Evolutionary conservation across 768 basidiomycete genomes (phyloP).

Genomic region (Russula griseocarnosa): DNA sequence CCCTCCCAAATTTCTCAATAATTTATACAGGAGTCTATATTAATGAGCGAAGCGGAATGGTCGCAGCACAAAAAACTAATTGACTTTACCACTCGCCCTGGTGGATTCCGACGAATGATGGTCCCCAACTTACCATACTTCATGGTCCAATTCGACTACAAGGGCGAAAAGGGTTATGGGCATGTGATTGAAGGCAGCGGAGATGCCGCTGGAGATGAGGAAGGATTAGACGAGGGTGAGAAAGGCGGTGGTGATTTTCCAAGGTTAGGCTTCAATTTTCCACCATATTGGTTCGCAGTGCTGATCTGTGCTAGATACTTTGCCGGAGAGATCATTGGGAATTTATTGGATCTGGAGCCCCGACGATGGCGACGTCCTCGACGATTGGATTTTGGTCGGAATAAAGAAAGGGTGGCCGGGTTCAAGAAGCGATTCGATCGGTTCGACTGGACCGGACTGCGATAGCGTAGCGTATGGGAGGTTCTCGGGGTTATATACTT

Average conservation of each 20-base stretch:
- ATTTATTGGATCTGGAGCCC: slow-evolving; percentile 82
- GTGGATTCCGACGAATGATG: slow-evolving; percentile 92
- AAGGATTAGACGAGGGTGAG: slow-evolving; percentile 74
- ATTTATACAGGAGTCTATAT: slow-evolving; percentile 74
- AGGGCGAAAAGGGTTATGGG: slow-evolving; percentile 96
- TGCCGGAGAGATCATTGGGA: slow-evolving; percentile 92
- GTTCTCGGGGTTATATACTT: background rate
- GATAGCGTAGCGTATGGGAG: no score
- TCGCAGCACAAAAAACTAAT: slow-evolving; percentile 97
- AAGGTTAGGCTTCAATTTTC: slow-evolving; percentile 45
- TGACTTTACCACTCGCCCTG: slow-evolving; percentile 83
- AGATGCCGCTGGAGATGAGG: slow-evolving; percentile 61
- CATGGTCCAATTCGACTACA: slow-evolving; percentile 98
- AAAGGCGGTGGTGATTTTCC: slow-evolving; percentile 92
- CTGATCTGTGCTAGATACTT: slow-evolving; percentile 64
- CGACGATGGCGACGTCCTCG: slow-evolving; percentile 80
- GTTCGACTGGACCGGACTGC: slow-evolving; percentile 77
- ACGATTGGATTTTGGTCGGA: slow-evolving; percentile 62
- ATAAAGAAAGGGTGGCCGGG: slow-evolving; percentile 61
- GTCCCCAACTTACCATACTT: slow-evolving; percentile 98
- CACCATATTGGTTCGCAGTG: background rate
- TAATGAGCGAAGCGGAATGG: slow-evolving; percentile 94
- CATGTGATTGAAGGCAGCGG: slow-evolving; percentile 94
- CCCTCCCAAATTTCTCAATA: background rate
- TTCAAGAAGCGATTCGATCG: slow-evolving; percentile 74